Evolutionary conservation across 73 alveolate species (phyloP).

Genomic region (Blepharisma stoltei): DNA sequence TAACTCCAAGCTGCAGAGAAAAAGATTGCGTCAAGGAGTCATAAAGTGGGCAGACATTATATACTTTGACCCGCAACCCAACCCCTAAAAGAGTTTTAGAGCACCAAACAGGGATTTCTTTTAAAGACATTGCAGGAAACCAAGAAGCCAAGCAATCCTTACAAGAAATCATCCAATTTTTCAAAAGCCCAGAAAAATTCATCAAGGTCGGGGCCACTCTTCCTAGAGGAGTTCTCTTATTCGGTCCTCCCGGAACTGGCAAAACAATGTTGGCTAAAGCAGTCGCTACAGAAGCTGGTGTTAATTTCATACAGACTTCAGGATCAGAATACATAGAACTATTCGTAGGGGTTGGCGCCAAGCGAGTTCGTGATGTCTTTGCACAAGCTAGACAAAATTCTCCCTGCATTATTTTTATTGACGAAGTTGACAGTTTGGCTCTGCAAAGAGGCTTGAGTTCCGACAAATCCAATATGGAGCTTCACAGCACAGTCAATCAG

Average conservation of each 20-base stretch:
- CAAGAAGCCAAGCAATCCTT: conserved; percentile 78
- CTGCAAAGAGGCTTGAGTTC: conserved; percentile 56
- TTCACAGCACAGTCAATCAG: conserved; percentile 49
- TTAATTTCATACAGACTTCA: conserved; percentile 61
- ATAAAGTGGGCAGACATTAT: no score
- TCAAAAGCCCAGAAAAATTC: conserved; percentile 74
- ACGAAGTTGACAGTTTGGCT: conserved; percentile 89
- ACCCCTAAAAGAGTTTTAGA: no score
- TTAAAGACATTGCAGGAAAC: conserved; percentile 72
- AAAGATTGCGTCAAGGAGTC: no score
- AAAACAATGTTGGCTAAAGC: conserved; percentile 94
- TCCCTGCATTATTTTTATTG: conserved; percentile 88
- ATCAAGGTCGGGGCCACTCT: conserved; percentile 62
- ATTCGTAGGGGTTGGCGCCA: conserved; percentile 92
- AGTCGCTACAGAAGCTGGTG: conserved; percentile 86
- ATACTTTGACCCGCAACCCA: no score
- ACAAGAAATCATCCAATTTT: conserved; percentile 69
- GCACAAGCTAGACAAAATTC: conserved; percentile 74
- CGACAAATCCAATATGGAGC: conserved; percentile 34
- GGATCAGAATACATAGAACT: conserved; percentile 92
- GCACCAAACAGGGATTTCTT: neutral
- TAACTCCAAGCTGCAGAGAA: no score
- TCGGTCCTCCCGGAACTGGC: conserved; percentile 93
- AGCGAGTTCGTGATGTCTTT: conserved; percentile 86
- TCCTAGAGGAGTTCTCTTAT: conserved; percentile 66